Evolutionary conservation across 2,329 filamentous ascomycete species (phyloP).

Genomic region (Fusarium sulawesiense): DNA sequence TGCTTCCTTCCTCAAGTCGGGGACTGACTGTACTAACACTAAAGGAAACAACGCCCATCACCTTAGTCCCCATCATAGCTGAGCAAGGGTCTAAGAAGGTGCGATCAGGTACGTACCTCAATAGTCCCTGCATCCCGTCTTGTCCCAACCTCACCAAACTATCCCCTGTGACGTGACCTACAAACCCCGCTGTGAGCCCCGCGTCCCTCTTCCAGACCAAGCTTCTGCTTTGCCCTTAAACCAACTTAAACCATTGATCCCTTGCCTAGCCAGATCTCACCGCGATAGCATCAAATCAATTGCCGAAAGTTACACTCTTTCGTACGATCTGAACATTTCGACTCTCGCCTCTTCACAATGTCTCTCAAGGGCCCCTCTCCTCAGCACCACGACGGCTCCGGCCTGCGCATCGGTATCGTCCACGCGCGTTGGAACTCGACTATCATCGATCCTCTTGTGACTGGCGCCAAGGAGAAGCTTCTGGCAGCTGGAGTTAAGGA

Average conservation of each 20-base stretch:
- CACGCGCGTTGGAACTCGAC: conserved; percentile 94
- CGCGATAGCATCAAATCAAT: conserved; percentile 17
- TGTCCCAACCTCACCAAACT: not conserved
- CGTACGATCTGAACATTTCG: not conserved
- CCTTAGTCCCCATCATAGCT: not conserved
- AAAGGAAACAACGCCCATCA: not conserved
- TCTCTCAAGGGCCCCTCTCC: conserved; percentile 67
- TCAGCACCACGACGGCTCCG: conserved; percentile 73
- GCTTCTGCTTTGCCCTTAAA: conserved; percentile 18
- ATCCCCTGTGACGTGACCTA: conserved; percentile 41
- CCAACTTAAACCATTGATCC: conserved; percentile 22
- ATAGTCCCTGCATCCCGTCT: conserved; percentile 38
- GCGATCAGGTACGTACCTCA: conserved; percentile 36
- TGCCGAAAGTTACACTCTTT: not conserved
- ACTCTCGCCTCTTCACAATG: conserved; percentile 22
- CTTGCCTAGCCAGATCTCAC: not conserved
- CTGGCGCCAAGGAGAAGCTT: conserved; percentile 82
- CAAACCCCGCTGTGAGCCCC: conserved; percentile 45
- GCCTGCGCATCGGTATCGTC: conserved; percentile 90
- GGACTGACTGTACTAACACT: not conserved
- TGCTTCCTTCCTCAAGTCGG: conserved; percentile 21
- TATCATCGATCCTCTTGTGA: conserved; percentile 87
- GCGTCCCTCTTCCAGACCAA: conserved; percentile 31
- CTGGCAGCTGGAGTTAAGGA: conserved; percentile 82
- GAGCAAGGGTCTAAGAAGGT: conserved; percentile 18